phyloP scores from a whole-genome alignment of 2,329 filamentous ascomycete species.

The Phyllosticta paracitricarpa region DNA sequence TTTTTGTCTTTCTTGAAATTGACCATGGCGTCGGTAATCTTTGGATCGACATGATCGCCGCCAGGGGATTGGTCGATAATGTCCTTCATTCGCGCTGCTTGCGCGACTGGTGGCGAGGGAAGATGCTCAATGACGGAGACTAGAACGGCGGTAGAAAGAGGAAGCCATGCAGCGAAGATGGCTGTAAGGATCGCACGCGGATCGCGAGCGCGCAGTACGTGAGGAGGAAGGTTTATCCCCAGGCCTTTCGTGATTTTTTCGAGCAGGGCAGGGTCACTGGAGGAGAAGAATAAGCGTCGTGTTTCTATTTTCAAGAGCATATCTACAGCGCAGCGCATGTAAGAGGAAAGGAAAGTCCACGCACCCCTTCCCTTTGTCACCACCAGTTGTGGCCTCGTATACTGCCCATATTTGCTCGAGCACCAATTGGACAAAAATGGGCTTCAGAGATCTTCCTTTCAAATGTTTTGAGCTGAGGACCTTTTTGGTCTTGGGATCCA shows the following conservation, averaged over 20 bases:
- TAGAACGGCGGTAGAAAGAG: constrained; percentile 80
- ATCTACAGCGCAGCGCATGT: constrained; percentile 12
- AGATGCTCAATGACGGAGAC: constrained; percentile 92
- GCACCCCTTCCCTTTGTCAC: constrained; percentile 70
- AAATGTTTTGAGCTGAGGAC: constrained; percentile 84
- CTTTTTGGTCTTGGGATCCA: constrained; percentile 95
- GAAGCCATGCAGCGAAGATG: constrained; percentile 82
- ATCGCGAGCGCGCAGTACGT: constrained; percentile 75
- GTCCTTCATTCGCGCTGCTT: constrained; percentile 68
- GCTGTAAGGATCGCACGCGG: constrained; percentile 73
- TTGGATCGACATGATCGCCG: constrained; percentile 55
- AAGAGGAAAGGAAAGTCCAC: constrained; percentile 31
- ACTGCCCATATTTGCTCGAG: constrained; percentile 94
- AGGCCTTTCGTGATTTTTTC: constrained; percentile 95
- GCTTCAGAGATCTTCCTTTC: constrained; percentile 83
- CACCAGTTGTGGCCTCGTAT: constrained; percentile 80
- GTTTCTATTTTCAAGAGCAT: constrained; percentile 15
- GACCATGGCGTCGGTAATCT: constrained; percentile 70
- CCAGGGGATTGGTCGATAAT: constrained; percentile 75
- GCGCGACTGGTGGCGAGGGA: constrained; percentile 71
- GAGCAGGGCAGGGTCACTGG: constrained; percentile 63
- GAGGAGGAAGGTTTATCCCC: constrained; percentile 71
- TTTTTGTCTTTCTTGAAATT: constrained; percentile 61
- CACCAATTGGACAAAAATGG: constrained; percentile 95
- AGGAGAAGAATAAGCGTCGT: constrained; percentile 29